These are phyloP conservation scores for Globisporangium canariense DNA, from an alignment of 352 stramenopile species.

Conservation along the genomic window DNA sequence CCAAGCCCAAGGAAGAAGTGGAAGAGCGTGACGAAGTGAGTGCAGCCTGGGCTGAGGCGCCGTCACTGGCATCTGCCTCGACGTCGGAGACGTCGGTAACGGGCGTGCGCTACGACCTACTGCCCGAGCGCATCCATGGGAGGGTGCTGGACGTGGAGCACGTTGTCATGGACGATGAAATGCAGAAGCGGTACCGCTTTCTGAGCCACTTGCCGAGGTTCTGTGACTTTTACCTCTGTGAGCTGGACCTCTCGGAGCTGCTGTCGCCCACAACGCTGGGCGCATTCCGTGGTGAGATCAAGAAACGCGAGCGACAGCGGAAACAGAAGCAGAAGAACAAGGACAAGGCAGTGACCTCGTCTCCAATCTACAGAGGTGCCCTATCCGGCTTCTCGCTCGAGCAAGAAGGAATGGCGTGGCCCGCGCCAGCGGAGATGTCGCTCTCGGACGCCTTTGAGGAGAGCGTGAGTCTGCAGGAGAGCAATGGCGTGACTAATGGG, in stretches of 20 bases:
- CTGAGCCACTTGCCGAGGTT: conserved; percentile 82
- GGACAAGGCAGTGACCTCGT: conserved; percentile 23
- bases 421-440: conserved; percentile 52
- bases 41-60: conserved; percentile 27
- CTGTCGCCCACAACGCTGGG: conserved; percentile 64
- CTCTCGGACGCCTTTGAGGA: conserved; percentile 43
- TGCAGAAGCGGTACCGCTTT: conserved; percentile 83
- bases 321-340: conserved; percentile 51
- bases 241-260: conserved; percentile 73
- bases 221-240: conserved; percentile 87
- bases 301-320: conserved; percentile 70
- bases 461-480: conserved; percentile 10
- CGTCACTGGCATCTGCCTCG: conserved; percentile 13
- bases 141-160: conserved; percentile 85
- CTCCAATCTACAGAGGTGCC: conserved; percentile 24
- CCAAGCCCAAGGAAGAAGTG: conserved; percentile 23
- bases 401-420: conserved; percentile 49
- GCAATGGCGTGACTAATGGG: conserved; percentile 10
- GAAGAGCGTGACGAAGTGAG: conserved; percentile 24
- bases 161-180: conserved; percentile 83
- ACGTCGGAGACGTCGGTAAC: conserved; percentile 5
- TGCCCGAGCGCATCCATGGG: conserved; percentile 52
- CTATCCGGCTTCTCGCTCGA: conserved; percentile 50
- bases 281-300: conserved; percentile 64
- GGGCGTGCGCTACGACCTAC: conserved; percentile 41